These are phyloP conservation scores for Neonectria neomacrospora DNA, from an alignment of 2,329 filamentous ascomycete genomes.

Conservation along the genomic window DNA sequence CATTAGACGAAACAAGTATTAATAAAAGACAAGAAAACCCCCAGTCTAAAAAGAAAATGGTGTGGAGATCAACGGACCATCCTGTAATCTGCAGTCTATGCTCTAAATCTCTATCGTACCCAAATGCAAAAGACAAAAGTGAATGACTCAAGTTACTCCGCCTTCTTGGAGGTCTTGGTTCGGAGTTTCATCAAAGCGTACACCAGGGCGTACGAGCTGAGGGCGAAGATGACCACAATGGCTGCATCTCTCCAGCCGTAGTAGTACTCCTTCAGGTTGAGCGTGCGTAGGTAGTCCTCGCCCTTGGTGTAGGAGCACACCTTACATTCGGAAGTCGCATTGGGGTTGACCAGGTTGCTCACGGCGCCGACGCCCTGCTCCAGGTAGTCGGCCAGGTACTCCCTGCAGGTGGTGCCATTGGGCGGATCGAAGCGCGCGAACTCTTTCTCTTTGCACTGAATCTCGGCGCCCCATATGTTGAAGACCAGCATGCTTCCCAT, in stretches of 20 bases:
- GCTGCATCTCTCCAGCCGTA: conserved; percentile 75
- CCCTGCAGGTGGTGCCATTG: conserved; percentile 63
- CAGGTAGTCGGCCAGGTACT: conserved; percentile 67
- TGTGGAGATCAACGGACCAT: background rate
- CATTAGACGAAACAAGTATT: background rate
- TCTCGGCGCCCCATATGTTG: conserved; percentile 56
- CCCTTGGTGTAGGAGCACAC: conserved; percentile 71
- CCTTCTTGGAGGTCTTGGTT: conserved; percentile 61
- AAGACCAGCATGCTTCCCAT: conserved; percentile 67
- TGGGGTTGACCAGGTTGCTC: conserved; percentile 68
- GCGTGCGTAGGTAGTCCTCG: conserved; percentile 66
- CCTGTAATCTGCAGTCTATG: background rate
- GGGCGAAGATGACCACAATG: conserved; percentile 66
- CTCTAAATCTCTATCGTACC: background rate
- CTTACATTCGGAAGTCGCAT: conserved; percentile 63
- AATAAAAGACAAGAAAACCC: background rate
- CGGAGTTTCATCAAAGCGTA: conserved; percentile 60
- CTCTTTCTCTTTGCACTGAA: conserved; percentile 61
- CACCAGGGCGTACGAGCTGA: conserved; percentile 63
- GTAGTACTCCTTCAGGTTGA: conserved; percentile 70
- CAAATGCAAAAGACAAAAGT: background rate
- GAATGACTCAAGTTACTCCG: conserved; percentile 43
- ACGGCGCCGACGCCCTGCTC: conserved; percentile 54
- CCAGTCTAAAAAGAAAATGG: background rate
- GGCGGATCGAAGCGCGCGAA: conserved; percentile 64